Conservation (phyloP, 2,329 filamentous ascomycete genomes). For the Bipolaris zeicola region DNA sequence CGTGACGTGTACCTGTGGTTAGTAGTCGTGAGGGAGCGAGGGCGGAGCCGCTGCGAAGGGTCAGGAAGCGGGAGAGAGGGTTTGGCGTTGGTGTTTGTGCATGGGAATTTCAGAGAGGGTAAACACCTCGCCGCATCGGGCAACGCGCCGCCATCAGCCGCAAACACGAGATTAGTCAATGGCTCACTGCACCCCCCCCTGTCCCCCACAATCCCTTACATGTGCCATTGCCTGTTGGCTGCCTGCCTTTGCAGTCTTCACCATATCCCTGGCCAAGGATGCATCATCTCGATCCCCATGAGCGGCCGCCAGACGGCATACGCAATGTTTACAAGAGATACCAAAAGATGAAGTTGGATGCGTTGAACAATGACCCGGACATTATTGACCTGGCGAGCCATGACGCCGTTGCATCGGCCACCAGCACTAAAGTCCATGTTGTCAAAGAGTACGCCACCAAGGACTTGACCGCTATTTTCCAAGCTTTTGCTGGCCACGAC, state of each 20-base stretch:
- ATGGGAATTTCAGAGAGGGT: constrained; percentile 26
- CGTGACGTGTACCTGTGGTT: constrained; percentile 31
- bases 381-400: constrained; percentile 49
- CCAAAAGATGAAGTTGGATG: constrained; percentile 61
- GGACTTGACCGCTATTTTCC: constrained; percentile 31
- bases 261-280: constrained; percentile 14
- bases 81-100: constrained; percentile 29
- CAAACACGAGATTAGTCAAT: constrained; percentile 31
- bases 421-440: constrained; percentile 27
- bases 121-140: constrained; percentile 30
- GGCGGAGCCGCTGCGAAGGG: constrained; percentile 16
- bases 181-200: constrained; percentile 8
- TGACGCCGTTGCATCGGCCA: constrained; percentile 33
- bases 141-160: constrained; percentile 26
- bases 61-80: constrained; percentile 15
- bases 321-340: constrained; percentile 76
- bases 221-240: background rate
- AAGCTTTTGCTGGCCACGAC: constrained; percentile 28
- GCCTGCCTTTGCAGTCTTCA: background rate
- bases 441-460: constrained; percentile 27
- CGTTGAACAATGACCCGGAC: constrained; percentile 56
- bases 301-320: constrained; percentile 74
- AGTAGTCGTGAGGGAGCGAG: constrained; percentile 23
- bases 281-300: constrained; percentile 69
- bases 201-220: background rate